Evolutionary conservation across 768 basidiomycete genomes (phyloP).

Genomic region (Lactarius sp.): DNA sequence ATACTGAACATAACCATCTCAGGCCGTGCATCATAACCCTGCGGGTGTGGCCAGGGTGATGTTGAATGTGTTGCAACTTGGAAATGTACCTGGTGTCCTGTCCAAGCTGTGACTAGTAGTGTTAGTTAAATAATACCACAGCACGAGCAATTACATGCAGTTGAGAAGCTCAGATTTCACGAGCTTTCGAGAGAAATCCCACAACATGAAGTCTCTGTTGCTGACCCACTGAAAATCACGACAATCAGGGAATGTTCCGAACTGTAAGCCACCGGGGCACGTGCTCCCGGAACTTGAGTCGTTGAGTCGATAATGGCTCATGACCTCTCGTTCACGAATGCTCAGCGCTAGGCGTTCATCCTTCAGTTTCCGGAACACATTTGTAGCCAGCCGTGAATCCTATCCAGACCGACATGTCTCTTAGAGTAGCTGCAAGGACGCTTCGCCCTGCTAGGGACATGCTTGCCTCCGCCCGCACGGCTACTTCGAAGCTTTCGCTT

Average conservation of each 20-base stretch:
- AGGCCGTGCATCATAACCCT: slow-evolving; percentile 20
- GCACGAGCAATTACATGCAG: no score
- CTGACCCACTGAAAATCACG: no score
- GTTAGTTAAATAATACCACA: neutral
- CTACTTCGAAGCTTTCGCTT: neutral
- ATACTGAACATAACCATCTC: neutral
- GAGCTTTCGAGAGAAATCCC: no score
- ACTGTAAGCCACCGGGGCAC: no score
- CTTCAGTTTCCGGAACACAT: neutral
- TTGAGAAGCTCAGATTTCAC: no score
- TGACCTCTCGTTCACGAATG: no score
- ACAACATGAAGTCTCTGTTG: no score
- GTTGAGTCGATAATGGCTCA: no score
- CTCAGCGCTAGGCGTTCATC: neutral
- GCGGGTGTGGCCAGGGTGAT: slow-evolving; percentile 13
- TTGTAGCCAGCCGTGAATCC: neutral
- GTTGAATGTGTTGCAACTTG: neutral
- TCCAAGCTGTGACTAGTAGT: slow-evolving; percentile 10
- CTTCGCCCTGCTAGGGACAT: neutral
- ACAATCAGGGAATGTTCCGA: no score
- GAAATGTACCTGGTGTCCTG: neutral
- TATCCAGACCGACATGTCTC: slow-evolving; percentile 1
- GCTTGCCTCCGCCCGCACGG: neutral
- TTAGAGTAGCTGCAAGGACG: neutral
- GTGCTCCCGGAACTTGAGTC: no score